These are phyloP conservation scores for Cyamopsis tetragonoloba DNA, from an alignment of 306 rosid species.

Conservation along the genomic window DNA sequence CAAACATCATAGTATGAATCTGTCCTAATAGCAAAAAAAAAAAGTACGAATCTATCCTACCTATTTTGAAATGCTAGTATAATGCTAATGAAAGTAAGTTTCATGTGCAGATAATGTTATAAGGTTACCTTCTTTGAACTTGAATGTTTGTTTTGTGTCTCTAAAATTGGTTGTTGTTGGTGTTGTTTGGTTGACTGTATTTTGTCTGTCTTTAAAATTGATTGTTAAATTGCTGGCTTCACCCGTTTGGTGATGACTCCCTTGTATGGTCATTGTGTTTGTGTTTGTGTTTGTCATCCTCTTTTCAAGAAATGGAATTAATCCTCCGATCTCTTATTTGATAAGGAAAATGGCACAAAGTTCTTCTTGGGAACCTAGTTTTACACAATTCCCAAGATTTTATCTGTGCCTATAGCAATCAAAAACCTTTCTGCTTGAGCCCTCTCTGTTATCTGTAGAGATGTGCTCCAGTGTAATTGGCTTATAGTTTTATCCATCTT, in stretches of 20 bases:
- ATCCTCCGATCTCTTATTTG: too few species aligned
- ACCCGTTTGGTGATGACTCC: neutral
- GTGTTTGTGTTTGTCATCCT: neutral
- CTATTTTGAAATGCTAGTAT: neutral
- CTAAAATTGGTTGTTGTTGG: too few species aligned
- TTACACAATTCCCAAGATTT: conserved; percentile 53
- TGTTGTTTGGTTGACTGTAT: too few species aligned
- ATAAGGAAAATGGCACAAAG: conserved; percentile 42
- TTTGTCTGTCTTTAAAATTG: too few species aligned
- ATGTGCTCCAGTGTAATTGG: conserved; percentile 85
- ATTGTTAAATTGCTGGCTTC: neutral
- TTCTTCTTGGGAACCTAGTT: conserved; percentile 59
- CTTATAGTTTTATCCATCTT: conserved; percentile 34
- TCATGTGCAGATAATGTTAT: neutral
- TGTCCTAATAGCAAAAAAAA: too few species aligned
- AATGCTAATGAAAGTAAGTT: neutral
- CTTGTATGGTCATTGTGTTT: neutral
- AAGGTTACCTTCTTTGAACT: neutral
- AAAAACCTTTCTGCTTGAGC: conserved; percentile 88
- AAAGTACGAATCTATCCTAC: too few species aligned
- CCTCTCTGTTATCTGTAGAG: conserved; percentile 52
- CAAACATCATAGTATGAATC: too few species aligned
- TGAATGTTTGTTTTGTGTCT: neutral
- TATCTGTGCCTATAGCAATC: conserved; percentile 62
- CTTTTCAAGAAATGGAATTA: neutral